Percentiles rank a stretch among this genome's conserved stretches.
Evolutionary conservation across 768 basidiomycete genomes (phyloP).

Genomic region (Boletus insuetus): DNA sequence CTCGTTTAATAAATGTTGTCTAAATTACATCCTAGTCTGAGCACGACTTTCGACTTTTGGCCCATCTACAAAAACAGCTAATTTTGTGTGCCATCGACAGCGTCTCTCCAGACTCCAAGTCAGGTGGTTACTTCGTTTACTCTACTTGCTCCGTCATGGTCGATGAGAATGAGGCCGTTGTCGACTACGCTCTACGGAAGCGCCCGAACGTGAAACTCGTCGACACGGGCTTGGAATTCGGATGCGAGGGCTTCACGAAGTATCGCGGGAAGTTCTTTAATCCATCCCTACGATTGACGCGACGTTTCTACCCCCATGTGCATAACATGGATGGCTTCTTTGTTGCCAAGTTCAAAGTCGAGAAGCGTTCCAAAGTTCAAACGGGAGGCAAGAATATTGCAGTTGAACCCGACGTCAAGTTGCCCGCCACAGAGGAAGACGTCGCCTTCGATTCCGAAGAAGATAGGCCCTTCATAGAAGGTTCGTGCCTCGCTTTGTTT

Average conservation of each 20-base stretch:
- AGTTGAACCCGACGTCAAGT: conserved; percentile 24
- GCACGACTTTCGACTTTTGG: conserved; percentile 93
- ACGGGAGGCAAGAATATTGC: conserved; percentile 27
- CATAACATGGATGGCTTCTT: conserved; percentile 99
- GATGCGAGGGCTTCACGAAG: conserved; percentile 84
- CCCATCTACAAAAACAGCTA: conserved; percentile 97
- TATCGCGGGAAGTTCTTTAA: conserved; percentile 91
- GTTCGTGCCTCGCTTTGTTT: conserved; percentile 42
- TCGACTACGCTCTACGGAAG: conserved; percentile 95
- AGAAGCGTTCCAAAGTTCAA: conserved; percentile 59
- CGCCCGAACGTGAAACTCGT: conserved; percentile 91
- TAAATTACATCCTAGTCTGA: conserved; percentile 58
- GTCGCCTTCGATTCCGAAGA: conserved; percentile 70
- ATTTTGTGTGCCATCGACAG: conserved; percentile 98
- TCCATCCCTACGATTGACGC: conserved; percentile 72
- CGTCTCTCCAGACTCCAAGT: conserved; percentile 82
- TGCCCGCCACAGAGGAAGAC: conserved; percentile 29
- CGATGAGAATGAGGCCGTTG: conserved; percentile 97
- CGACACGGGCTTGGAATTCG: conserved; percentile 90
- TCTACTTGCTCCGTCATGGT: conserved; percentile 98
- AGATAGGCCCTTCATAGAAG: conserved; percentile 75
- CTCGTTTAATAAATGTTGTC: background rate
- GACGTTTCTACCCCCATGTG: conserved; percentile 93
- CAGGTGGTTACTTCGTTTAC: conserved; percentile 93
- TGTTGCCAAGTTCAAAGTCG: conserved; percentile 98